Base-by-base conservation (phyloP, 176 grass and related monocot species). In the Hordeum vulgare region DNA sequence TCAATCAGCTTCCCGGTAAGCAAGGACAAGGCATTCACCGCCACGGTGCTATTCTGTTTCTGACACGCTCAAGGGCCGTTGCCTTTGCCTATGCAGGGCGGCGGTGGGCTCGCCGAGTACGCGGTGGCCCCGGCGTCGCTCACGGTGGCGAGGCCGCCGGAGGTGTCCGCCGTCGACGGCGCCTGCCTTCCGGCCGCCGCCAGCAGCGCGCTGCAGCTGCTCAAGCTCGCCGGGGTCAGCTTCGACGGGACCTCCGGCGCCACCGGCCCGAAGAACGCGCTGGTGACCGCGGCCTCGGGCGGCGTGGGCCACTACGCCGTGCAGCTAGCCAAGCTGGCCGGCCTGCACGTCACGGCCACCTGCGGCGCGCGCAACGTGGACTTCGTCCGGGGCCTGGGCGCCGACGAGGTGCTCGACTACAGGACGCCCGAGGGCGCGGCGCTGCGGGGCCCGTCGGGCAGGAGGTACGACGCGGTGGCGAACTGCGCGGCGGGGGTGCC, bases 201-300 rank as follows among this genome's bases (percentile, higher is more conserved):
- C 1, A 15, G 79, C 75, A 88, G 71, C 21, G 95, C 92, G 17
- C 83, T 97, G 10, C 92, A 97, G 63, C 77, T 89, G 10, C 88
- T 97, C 14, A 97, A 91, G 87, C 53, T 70, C 5, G 79, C 86
- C 0, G 81, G 92, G 1, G 17, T 87, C 44, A 71, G 71, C 62
- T 92, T 97, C 59, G 90, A 94, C 56, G 85, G 66, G 17, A 25
- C 8, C 20, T 28, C 71, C 75, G 35, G 33, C 60, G 36, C 31
- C 59, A 24, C 11, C 37, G 54, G 36, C 4, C 76, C 86, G 3
- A 83, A 78, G 69, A 93, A 88, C 66, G 78, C 88, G 45, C 82
- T 97, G 33, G 84, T 97, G n/a, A 97, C 95, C 20, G 95, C 92
- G 3, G 95, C 95, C 3, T 98, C 95, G 0, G 92, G 92, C 56